A percentile compares a stretch with the other conserved stretches of the same genome.
These are phyloP conservation scores for Carex cristatella DNA, from an alignment of 176 grass and related monocot species.

Conservation along the genomic window DNA sequence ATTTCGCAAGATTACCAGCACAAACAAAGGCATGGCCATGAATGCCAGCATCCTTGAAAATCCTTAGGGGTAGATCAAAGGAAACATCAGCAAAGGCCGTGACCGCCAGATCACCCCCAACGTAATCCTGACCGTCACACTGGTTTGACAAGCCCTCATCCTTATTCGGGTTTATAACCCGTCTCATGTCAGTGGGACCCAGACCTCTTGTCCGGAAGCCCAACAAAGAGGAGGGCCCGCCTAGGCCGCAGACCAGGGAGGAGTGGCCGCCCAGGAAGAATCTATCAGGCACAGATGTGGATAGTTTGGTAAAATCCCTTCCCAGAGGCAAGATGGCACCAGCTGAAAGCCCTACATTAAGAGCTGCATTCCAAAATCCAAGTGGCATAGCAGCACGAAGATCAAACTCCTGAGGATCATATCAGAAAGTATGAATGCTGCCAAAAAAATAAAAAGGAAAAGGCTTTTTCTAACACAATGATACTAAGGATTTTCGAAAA, in stretches of 20 bases:
- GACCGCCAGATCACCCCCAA: conserved; percentile 54
- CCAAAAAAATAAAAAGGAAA: background rate
- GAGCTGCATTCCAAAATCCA: conserved; percentile 59
- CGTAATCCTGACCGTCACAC: conserved; percentile 35
- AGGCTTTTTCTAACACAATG: background rate
- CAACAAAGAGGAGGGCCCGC: conserved; percentile 54
- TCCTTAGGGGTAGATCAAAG: conserved; percentile 78
- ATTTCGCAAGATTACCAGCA: conserved; percentile 62
- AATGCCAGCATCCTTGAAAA: conserved; percentile 65
- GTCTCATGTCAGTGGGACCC: conserved; percentile 29
- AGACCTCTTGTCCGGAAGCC: conserved; percentile 75
- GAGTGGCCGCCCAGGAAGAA: conserved; percentile 74
- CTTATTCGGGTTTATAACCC: conserved; percentile 18
- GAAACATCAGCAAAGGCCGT: conserved; percentile 77
- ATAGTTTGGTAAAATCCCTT: conserved; percentile 36
- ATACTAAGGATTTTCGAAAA: conserved; percentile 22
- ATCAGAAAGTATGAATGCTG: background rate
- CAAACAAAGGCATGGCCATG: conserved; percentile 72
- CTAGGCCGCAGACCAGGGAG: conserved; percentile 61
- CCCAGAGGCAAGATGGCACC: conserved; percentile 48
- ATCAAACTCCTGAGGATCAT: conserved; percentile 76
- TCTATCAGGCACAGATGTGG: conserved; percentile 47
- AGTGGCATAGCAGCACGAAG: conserved; percentile 69
- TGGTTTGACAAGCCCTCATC: conserved; percentile 25
- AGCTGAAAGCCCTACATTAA: conserved; percentile 70